phyloP scores from a whole-genome alignment of 345 rosid genomes.

The Gossypium raimondii region DNA sequence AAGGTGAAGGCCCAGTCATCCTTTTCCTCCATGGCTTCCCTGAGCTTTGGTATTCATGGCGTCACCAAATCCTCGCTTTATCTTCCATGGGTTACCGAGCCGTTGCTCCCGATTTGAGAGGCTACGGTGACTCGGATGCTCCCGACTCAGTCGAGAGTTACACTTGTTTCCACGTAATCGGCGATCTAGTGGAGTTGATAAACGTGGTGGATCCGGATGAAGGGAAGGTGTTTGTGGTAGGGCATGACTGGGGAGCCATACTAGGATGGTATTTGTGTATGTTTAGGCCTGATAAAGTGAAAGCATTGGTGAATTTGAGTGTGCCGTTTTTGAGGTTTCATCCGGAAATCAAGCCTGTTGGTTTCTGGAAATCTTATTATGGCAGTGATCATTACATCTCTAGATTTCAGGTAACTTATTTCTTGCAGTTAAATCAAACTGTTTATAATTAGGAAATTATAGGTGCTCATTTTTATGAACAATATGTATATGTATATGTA shows the following conservation, averaged over 20 bases:
- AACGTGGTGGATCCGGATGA: constrained; percentile 17
- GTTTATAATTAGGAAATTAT: too few relatives aligned
- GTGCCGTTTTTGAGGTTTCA: constrained; percentile 36
- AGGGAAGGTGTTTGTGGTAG: constrained; percentile 54
- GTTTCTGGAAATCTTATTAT: constrained; percentile 18
- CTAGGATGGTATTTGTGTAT: constrained; percentile 48
- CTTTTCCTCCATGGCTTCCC: constrained; percentile 69
- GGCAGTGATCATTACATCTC: constrained; percentile 53
- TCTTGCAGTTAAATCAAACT: too few relatives aligned
- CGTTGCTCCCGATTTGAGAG: constrained; percentile 66
- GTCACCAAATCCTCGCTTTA: constrained; percentile 53
- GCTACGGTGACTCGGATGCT: constrained; percentile 55
- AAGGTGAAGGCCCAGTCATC: constrained; percentile 53
- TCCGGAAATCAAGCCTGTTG: constrained; percentile 29
- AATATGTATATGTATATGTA: too few relatives aligned
- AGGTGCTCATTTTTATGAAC: too few relatives aligned
- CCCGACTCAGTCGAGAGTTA: constrained; percentile 41
- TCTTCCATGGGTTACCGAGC: constrained; percentile 53
- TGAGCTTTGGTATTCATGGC: constrained; percentile 72
- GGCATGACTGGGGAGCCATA: constrained; percentile 67
- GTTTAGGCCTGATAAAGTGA: constrained; percentile 52
- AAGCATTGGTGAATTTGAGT: constrained; percentile 41
- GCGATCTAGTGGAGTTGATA: constrained; percentile 45
- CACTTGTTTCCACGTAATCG: constrained; percentile 43
- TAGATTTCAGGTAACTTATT: constrained; percentile 52